Evolutionary conservation across 139 green algal genomes (phyloP).

Genomic region (Tetratostichococcus sp.): DNA sequence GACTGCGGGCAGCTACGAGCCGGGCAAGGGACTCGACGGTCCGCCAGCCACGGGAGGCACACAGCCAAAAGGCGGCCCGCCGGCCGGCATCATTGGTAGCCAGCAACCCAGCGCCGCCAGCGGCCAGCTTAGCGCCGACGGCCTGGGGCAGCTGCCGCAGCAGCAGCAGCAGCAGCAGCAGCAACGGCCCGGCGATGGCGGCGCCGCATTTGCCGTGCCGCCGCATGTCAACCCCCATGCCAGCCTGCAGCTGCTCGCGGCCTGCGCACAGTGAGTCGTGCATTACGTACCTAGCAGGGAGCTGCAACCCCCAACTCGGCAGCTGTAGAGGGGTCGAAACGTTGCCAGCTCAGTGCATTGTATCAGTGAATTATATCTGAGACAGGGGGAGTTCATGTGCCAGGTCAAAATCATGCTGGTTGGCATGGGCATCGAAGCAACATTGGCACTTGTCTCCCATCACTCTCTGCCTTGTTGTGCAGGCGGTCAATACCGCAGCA

Average conservation of each 20-base stretch:
- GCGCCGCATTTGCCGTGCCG: not conserved
- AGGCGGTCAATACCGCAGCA: constrained; percentile 66
- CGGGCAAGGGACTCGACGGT: not conserved
- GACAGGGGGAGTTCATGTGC: too few relatives aligned
- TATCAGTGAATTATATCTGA: too few relatives aligned
- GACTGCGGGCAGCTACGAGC: not conserved
- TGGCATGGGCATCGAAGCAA: too few relatives aligned
- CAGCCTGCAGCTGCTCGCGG: constrained; percentile 32
- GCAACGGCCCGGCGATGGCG: not conserved
- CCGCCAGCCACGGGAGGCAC: constrained; percentile 14
- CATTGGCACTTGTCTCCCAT: not conserved
- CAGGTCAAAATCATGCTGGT: too few relatives aligned
- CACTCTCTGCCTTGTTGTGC: not conserved
- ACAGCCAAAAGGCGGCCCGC: too few relatives aligned
- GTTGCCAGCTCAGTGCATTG: too few relatives aligned
- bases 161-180: constrained; percentile 22
- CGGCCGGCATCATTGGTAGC: constrained; percentile 23
- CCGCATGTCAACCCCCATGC: constrained; percentile 1
- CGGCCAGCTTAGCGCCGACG: constrained; percentile 3
- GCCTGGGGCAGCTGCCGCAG: constrained; percentile 8
- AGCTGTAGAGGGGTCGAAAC: too few relatives aligned
- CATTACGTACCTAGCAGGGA: not conserved
- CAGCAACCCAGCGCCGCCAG: too few relatives aligned
- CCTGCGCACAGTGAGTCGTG: constrained; percentile 13
- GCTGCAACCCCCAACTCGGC: too few relatives aligned